Percentiles rank a stretch among this genome's conserved stretches.
phyloP scores from a whole-genome alignment of 345 rosid species.

The Gossypium herbaceum region DNA sequence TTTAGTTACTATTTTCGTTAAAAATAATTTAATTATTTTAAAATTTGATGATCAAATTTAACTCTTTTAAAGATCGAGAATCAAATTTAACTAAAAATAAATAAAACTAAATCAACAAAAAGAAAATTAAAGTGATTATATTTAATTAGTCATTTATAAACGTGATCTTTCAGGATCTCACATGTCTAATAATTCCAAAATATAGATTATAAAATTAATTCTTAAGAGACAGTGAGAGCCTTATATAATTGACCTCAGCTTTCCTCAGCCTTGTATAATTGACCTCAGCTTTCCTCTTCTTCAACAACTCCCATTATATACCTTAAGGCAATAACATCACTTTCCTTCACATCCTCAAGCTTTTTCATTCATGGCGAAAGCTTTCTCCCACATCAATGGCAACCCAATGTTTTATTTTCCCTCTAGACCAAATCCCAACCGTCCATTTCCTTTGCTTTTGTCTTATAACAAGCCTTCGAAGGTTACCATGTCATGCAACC shows the following conservation, averaged over 20 bases:
- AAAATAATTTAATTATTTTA: too few relatives aligned
- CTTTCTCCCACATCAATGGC: slow-evolving; percentile 15
- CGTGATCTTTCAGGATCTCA: neutral
- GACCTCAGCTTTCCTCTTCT: neutral
- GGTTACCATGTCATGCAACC: slow-evolving; percentile 11
- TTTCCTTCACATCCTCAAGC: slow-evolving; percentile 24
- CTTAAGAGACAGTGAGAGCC: neutral
- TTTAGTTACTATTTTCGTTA: too few relatives aligned
- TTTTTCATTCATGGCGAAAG: slow-evolving; percentile 22
- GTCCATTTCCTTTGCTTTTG: neutral
- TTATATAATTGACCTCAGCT: neutral
- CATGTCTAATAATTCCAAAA: neutral
- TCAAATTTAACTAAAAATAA: too few relatives aligned
- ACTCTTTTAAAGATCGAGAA: too few relatives aligned
- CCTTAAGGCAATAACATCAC: neutral
- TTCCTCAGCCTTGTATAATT: neutral
- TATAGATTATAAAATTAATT: neutral
- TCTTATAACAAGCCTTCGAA: neutral
- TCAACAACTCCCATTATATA: neutral
- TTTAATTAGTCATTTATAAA: neutral
- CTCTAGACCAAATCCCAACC: slow-evolving; percentile 7
- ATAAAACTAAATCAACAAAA: too few relatives aligned
- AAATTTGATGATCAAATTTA: too few relatives aligned
- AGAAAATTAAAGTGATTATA: too few relatives aligned
- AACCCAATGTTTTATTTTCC: neutral